Evolutionary conservation across 805 yeast genomes (phyloP).

Genomic region (Debaryomyces maramus): DNA sequence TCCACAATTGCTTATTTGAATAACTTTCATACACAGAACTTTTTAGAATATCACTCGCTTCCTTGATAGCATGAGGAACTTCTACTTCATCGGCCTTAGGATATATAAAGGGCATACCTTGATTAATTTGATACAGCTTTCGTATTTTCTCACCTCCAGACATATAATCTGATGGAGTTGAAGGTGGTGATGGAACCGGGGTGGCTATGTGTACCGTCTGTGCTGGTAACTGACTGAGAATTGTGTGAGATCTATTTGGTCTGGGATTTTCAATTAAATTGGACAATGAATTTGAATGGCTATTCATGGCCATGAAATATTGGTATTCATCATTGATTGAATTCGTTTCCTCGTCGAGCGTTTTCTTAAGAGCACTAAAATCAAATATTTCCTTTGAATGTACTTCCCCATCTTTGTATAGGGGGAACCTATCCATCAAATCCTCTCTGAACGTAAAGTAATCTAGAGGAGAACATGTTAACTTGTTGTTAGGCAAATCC

Average conservation of each 20-base stretch:
- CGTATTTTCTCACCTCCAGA: constrained; percentile 50
- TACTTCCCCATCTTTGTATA: constrained; percentile 46
- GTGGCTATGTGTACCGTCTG: constrained; percentile 75
- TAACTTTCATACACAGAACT: constrained; percentile 64
- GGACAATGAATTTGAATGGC: constrained; percentile 53
- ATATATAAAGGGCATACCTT: constrained; percentile 64
- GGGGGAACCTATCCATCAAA: constrained; percentile 71
- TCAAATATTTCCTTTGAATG: constrained; percentile 28
- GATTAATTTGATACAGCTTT: constrained; percentile 62
- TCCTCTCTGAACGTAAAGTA: constrained; percentile 80
- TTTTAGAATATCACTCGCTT: constrained; percentile 71
- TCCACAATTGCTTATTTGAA: constrained; percentile 68
- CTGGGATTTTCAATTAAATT: constrained; percentile 61
- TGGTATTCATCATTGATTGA: constrained; percentile 22
- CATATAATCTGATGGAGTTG: constrained; percentile 44
- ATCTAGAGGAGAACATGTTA: constrained; percentile 77
- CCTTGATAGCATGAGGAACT: constrained; percentile 74
- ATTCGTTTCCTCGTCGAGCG: constrained; percentile 29
- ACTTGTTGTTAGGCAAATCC: constrained; percentile 22
- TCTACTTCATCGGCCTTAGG: constrained; percentile 46
- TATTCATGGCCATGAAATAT: constrained; percentile 39
- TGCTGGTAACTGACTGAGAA: constrained; percentile 47
- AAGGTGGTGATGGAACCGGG: constrained; percentile 83
- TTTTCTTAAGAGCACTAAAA: constrained; percentile 18
- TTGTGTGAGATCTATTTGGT: constrained; percentile 46